phyloP scores from a whole-genome alignment of 1,284 basidiomycete genomes.

The Microbotryum saponariae region DNA sequence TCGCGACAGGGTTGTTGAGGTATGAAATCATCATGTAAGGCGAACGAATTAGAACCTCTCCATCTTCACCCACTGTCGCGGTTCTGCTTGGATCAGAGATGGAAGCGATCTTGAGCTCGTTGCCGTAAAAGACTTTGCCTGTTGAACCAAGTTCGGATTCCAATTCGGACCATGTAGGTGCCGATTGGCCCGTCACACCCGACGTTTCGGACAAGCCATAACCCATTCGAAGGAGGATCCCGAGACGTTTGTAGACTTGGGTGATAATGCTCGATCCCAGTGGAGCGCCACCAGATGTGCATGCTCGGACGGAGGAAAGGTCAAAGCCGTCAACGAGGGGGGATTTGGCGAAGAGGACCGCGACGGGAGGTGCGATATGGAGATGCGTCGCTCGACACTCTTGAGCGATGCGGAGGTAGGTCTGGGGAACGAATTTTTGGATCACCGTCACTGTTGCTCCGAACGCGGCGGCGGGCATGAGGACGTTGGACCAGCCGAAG shows the following conservation, averaged over 20 bases:
- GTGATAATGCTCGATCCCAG: constrained; percentile 39
- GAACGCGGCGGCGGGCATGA: constrained; percentile 37
- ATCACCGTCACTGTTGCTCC: constrained; percentile 41
- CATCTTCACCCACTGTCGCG: constrained; percentile 27
- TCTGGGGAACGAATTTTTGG: constrained; percentile 40
- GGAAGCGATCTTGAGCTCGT: constrained; percentile 34
- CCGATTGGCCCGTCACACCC: constrained; percentile 26
- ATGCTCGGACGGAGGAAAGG: constrained; percentile 39
- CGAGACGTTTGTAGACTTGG: constrained; percentile 40
- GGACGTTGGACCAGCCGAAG: constrained; percentile 36
- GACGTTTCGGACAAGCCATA: constrained; percentile 37
- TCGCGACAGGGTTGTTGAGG: constrained; percentile 38
- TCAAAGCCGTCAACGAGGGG: constrained; percentile 38
- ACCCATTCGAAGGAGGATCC: constrained; percentile 40
- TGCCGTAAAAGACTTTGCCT: constrained; percentile 32
- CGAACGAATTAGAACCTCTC: constrained; percentile 36
- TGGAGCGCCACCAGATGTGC: constrained; percentile 43
- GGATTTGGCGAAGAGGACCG: constrained; percentile 40
- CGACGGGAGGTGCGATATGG: constrained; percentile 44
- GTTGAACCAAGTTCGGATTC: constrained; percentile 33
- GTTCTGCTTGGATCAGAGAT: constrained; percentile 28
- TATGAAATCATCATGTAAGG: constrained; percentile 38
- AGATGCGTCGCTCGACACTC: constrained; percentile 40
- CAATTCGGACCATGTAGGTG: constrained; percentile 33
- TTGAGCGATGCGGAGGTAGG: constrained; percentile 39